These are phyloP conservation scores for rapeseed (Brassica napus) DNA, from an alignment of 345 rosid species.

Conservation along the genomic window Da-Ae NC_063439.1:22928001-22928500, in stretches of 20 bases:
- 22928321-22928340: not conserved
- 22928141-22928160: conserved; percentile 33
- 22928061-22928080: conserved; percentile 54
- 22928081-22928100: conserved; percentile 77
- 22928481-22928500: no score
- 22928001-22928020: conserved; percentile 66
- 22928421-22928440: not conserved
- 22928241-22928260: conserved; percentile 34
- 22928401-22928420: not conserved
- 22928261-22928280: conserved; percentile 15
- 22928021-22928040: conserved; percentile 38
- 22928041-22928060: conserved; percentile 88
- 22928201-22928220: not conserved
- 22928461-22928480: not conserved
- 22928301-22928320: conserved; percentile 19
- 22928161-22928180: conserved; percentile 1
- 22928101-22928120: conserved; percentile 67
- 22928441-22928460: not conserved
- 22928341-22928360: not conserved
- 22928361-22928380: not conserved
- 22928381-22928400: not conserved
- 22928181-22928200: conserved; percentile 7
- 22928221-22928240: not conserved
- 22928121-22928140: conserved; percentile 31
- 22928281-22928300: conserved; percentile 34